Evolutionary conservation across 1,139 yeast species (phyloP), one percentile per base, ranked within the genome.

Genomic region (Pichia sp.): DNA sequence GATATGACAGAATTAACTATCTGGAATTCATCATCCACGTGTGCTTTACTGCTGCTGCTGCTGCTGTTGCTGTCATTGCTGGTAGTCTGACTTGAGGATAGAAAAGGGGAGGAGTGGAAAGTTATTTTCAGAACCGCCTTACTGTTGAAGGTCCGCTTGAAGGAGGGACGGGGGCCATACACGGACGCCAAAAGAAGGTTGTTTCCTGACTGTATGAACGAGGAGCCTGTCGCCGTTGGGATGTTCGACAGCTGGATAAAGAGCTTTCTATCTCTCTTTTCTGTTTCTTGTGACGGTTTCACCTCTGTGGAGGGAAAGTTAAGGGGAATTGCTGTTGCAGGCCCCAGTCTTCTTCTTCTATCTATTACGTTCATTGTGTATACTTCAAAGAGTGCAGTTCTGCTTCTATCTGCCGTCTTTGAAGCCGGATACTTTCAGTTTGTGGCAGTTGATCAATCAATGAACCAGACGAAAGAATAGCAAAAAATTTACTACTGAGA

Each of bases 151-250:
- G 60, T 57, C 47, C 61, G 61, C 7, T 63, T 62, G 47, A 67
- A 64, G 23, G 87, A 84, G 6, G 97, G 97, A 61, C 93, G 78
- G 10, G 98, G 97, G 0, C 97, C 98, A 69, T 85, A 89, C 0
- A 92, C 85, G 1, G 90, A 79, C 1, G 85, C 85, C 57, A 86
- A 82, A 7, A 90, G 72, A 44, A 84, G 76, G 34, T 82, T 80
- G 51, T 78, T 78, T 15, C 80, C 86, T 11, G 79, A 76, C 68
- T 92, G 97, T 42, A 89, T 68, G 63, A 85, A 87, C 11, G 95
- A 80, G 8, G 96, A 89, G 1, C 98, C 98, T 64, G 85, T 86
- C 48, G 93, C 86, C 61, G 87, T 88, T 44, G 81, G 79, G 23
- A 87, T 81, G 23, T 80, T 72, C 1, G 89, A 88, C 5, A 84